Conservation (phyloP, 371 early-diverging fungal genomes). For the Haplosporangium sp. region DNA sequence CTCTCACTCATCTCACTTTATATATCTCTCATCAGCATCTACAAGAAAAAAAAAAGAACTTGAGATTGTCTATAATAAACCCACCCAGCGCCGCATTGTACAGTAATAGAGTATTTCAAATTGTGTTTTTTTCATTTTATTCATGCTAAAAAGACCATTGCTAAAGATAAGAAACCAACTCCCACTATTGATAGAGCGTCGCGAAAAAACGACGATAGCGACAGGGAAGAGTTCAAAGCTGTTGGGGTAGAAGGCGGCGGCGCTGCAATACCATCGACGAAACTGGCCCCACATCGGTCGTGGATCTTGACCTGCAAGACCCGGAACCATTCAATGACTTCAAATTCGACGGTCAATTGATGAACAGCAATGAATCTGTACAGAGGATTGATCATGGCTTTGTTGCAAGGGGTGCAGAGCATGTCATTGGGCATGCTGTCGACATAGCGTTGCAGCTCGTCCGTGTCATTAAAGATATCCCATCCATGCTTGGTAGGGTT, state of each 20-base stretch:
- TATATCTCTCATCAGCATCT: no score
- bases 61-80: no score
- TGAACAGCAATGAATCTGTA: conserved; percentile 10
- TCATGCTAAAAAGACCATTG: no score
- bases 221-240: no score
- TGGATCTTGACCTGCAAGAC: conserved; percentile 5
- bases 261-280: conserved; percentile 7
- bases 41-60: no score
- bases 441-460: conserved; percentile 18
- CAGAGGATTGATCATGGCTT: conserved; percentile 42
- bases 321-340: conserved; percentile 10
- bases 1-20: neutral
- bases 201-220: no score
- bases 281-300: conserved; percentile 14
- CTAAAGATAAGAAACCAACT: no score
- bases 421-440: conserved; percentile 5
- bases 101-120: no score
- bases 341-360: conserved; percentile 12
- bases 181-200: no score
- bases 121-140: no score
- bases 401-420: conserved; percentile 32
- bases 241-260: neutral
- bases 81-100: no score
- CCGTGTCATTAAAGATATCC: conserved; percentile 10
- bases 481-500: conserved; percentile 9